Evolutionary conservation across 129 eudicot species (phyloP).

Genomic region (Gnaphalium uliginosum): DNA sequence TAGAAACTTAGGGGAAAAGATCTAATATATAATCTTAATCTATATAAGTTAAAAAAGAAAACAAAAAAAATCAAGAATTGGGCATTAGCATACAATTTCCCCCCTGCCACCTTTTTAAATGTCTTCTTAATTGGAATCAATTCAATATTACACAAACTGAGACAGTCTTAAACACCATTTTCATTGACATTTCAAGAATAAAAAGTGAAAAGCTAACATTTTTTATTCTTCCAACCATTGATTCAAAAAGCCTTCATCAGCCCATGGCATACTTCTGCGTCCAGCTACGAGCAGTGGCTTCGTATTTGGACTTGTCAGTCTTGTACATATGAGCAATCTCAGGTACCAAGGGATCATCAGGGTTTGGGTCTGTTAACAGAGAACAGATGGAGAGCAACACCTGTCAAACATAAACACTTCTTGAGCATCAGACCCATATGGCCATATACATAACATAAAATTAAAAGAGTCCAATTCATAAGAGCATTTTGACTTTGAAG

Average conservation of each 20-base stretch:
- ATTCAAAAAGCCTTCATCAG: slow-evolving; percentile 4
- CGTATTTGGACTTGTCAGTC: slow-evolving; percentile 68
- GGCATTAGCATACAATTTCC: neutral
- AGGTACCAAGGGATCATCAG: slow-evolving; percentile 77
- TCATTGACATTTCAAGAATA: slow-evolving; percentile 28
- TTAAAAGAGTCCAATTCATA: neutral
- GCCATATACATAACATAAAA: neutral
- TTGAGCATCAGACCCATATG: neutral
- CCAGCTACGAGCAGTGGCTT: slow-evolving; percentile 86
- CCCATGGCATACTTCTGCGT: slow-evolving; percentile 87
- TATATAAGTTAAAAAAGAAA: too few relatives aligned
- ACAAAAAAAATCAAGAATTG: neutral
- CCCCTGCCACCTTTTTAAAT: neutral
- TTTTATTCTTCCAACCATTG: slow-evolving; percentile 34
- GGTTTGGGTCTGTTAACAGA: slow-evolving; percentile 73
- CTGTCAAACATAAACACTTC: slow-evolving; percentile 28
- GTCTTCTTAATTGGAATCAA: slow-evolving; percentile 22
- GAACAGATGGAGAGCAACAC: slow-evolving; percentile 74
- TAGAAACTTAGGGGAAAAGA: neutral
- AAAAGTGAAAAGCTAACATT: slow-evolving; percentile 25
- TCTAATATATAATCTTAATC: neutral
- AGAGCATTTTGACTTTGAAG: neutral
- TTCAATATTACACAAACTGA: slow-evolving; percentile 41
- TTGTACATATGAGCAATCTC: slow-evolving; percentile 86
- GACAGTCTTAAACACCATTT: slow-evolving; percentile 21